phyloP scores from a whole-genome alignment of 1,284 basidiomycete species.

The Naganishia liquefaciens region DNA sequence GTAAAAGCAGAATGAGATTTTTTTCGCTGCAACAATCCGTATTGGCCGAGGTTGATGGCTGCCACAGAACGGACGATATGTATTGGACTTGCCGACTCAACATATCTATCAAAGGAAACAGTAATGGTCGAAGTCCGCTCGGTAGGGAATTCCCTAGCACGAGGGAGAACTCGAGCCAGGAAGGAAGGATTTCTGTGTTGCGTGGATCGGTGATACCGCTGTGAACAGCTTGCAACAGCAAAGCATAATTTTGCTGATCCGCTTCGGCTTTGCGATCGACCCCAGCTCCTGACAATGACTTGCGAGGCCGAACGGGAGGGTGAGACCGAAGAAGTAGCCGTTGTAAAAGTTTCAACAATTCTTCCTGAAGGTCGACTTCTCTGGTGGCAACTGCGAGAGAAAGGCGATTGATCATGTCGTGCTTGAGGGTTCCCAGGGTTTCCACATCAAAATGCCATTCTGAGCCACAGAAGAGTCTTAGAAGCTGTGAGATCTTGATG shows the following conservation, averaged over 20 bases:
- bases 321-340: conserved; percentile 8
- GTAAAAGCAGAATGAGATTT: conserved; percentile 15
- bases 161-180: conserved; percentile 95
- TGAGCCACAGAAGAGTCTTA: conserved; percentile 13
- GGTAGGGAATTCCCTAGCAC: conserved; percentile 85
- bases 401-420: conserved; percentile 26
- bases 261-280: conserved; percentile 6
- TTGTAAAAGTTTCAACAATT: conserved; percentile 20
- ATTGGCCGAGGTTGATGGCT: background rate
- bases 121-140: conserved; percentile 64
- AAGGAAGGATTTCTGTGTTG: conserved; percentile 80
- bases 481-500: conserved; percentile 8
- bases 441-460: conserved; percentile 19
- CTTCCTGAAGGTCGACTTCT: conserved; percentile 24
- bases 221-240: conserved; percentile 74
- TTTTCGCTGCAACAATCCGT: conserved; percentile 3
- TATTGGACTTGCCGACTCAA: conserved; percentile 68
- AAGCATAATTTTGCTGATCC: conserved; percentile 50
- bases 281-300: background rate
- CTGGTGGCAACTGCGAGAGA: conserved; percentile 10
- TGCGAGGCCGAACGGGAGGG: background rate
- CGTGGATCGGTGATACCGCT: conserved; percentile 71
- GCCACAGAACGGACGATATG: background rate
- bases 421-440: conserved; percentile 7
- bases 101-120: conserved; percentile 79